Percentiles rank a stretch among this genome's conserved stretches.
Evolutionary conservation across 345 rosid species (phyloP).

Genomic region (Rhizophora apiculata): DNA sequence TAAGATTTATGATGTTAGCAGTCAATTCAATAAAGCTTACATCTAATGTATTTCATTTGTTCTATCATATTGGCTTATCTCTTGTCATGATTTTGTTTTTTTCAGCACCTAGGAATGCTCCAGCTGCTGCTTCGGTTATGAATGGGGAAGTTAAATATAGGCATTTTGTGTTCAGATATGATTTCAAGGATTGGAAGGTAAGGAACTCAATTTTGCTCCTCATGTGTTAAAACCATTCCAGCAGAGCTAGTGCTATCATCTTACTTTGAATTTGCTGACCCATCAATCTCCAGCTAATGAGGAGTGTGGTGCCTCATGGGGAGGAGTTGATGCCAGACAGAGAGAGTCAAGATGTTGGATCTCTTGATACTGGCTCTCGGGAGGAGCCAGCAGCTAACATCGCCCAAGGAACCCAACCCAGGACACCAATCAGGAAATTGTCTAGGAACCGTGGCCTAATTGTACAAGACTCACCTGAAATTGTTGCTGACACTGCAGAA

Average conservation of each 20-base stretch:
- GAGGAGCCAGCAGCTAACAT: conserved; percentile 27
- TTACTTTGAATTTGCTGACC: neutral
- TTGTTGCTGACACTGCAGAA: neutral
- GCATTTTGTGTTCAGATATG: conserved; percentile 89
- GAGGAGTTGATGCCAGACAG: conserved; percentile 79
- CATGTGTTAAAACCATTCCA: neutral
- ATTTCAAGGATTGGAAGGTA: conserved; percentile 93
- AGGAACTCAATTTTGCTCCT: neutral
- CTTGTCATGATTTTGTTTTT: neutral
- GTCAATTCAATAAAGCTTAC: neutral
- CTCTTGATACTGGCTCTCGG: conserved; percentile 22
- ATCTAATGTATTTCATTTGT: neutral
- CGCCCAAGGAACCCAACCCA: conserved; percentile 31
- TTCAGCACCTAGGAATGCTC: conserved; percentile 84
- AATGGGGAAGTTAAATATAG: conserved; percentile 58
- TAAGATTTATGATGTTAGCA: conserved; percentile 31
- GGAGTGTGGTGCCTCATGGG: conserved; percentile 44
- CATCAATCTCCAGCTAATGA: conserved; percentile 48
- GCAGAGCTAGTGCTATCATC: neutral
- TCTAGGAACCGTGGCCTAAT: conserved; percentile 75
- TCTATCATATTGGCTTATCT: conserved; percentile 2
- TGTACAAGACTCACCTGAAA: conserved; percentile 34
- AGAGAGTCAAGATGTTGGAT: conserved; percentile 13
- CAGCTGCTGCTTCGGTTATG: conserved; percentile 48
- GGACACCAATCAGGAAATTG: conserved; percentile 79